Percentiles rank a stretch among this genome's conserved stretches.
Conservation (phyloP, 2,329 filamentous ascomycete genomes). For the Torrubiella hemipterigena region DNA sequence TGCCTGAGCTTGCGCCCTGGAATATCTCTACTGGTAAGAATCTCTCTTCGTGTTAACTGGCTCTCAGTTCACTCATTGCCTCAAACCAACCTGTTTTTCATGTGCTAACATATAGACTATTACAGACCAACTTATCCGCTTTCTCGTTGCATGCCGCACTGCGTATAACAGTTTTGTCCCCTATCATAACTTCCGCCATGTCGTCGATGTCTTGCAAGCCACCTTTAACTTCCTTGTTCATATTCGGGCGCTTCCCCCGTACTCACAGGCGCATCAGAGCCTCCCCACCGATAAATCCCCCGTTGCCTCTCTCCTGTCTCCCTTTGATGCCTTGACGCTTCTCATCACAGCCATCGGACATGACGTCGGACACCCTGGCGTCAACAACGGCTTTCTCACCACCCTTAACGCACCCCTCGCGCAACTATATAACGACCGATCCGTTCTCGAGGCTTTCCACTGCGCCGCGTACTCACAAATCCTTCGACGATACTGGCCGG, state of each 20-base stretch:
- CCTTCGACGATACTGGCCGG: conserved; percentile 81
- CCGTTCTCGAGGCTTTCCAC: conserved; percentile 93
- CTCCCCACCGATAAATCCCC: conserved; percentile 38
- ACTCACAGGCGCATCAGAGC: conserved; percentile 29
- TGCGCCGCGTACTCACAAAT: conserved; percentile 97
- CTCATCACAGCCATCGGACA: conserved; percentile 95
- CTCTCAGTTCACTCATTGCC: not conserved
- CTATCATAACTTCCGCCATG: conserved; percentile 97
- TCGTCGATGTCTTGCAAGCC: conserved; percentile 90
- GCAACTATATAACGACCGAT: conserved; percentile 93
- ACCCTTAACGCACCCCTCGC: conserved; percentile 86
- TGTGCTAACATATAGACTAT: conserved; percentile 25
- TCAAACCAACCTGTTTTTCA: not conserved
- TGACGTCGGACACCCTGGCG: conserved; percentile 92
- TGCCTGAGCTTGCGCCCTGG: conserved; percentile 74
- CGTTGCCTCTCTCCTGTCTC: conserved; percentile 64
- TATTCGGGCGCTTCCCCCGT: conserved; percentile 64
- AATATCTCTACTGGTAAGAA: conserved; percentile 61
- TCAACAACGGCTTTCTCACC: conserved; percentile 94
- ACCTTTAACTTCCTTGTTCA: conserved; percentile 80
- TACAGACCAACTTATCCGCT: conserved; percentile 68
- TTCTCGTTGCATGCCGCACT: conserved; percentile 75
- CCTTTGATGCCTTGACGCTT: conserved; percentile 79
- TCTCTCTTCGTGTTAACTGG: conserved; percentile 3
- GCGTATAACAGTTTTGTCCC: conserved; percentile 96